These are phyloP conservation scores for Plectosphaerella sp. DNA, from an alignment of 2,329 filamentous ascomycete genomes.

Conservation along the genomic window DNA sequence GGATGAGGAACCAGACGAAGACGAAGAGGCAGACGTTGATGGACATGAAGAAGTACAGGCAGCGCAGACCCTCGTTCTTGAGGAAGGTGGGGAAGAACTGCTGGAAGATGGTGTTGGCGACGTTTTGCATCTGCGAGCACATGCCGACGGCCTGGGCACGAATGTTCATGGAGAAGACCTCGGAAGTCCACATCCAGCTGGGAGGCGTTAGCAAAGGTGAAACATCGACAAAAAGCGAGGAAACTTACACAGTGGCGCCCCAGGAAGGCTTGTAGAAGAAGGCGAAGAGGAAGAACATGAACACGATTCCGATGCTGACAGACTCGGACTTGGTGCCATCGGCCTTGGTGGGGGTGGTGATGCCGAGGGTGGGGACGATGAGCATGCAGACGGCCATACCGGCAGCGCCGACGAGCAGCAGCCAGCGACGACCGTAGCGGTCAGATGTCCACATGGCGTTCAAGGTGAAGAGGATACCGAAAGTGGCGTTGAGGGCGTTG, in stretches of 20 bases:
- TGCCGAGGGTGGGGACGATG: slow-evolving; percentile 44
- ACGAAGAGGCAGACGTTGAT: slow-evolving; percentile 41
- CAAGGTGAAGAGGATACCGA: slow-evolving; percentile 67
- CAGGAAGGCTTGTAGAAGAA: slow-evolving; percentile 67
- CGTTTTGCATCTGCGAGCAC: slow-evolving; percentile 56
- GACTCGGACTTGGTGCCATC: slow-evolving; percentile 50
- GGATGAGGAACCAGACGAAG: slow-evolving; percentile 47
- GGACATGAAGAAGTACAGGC: slow-evolving; percentile 32
- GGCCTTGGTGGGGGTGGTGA: slow-evolving; percentile 47
- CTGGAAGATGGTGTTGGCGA: slow-evolving; percentile 63
- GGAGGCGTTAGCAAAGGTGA: neutral
- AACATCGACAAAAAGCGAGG: neutral
- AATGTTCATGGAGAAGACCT: slow-evolving; percentile 69
- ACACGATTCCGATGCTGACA: slow-evolving; percentile 65
- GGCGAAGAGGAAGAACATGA: slow-evolving; percentile 62
- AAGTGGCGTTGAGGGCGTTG: slow-evolving; percentile 70
- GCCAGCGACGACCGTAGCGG: slow-evolving; percentile 64
- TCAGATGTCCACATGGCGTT: slow-evolving; percentile 72
- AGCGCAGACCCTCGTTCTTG: slow-evolving; percentile 44
- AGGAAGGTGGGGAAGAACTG: slow-evolving; percentile 69
- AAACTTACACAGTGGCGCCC: slow-evolving; percentile 47
- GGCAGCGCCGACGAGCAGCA: slow-evolving; percentile 63
- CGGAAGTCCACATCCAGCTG: slow-evolving; percentile 67
- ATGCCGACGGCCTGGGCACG: slow-evolving; percentile 67
- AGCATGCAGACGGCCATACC: slow-evolving; percentile 71